These are phyloP conservation scores for Komagataella pastoris DNA, from an alignment of 805 yeast species.

Conservation along the genomic window DNA sequence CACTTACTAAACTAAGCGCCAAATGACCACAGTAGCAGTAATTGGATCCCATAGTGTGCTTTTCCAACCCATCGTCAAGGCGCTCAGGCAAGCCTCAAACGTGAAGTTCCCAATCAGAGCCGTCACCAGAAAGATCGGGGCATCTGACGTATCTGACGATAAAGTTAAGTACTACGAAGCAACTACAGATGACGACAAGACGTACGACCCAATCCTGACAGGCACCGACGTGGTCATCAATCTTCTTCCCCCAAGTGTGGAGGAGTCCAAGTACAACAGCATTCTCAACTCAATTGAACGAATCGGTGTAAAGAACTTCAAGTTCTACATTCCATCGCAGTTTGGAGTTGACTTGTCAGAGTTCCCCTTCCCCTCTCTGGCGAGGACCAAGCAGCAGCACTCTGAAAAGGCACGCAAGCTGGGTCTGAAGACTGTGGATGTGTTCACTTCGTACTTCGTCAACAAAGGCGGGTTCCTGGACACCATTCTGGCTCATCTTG, in stretches of 20 bases:
- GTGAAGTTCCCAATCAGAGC: slow-evolving; percentile 31
- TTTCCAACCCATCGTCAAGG: slow-evolving; percentile 32
- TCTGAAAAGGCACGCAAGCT: slow-evolving; percentile 22
- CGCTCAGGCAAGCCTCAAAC: slow-evolving; percentile 21
- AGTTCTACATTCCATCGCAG: slow-evolving; percentile 45
- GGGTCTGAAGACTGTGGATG: slow-evolving; percentile 34
- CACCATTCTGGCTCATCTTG: slow-evolving; percentile 21
- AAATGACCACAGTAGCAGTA: slow-evolving; percentile 24
- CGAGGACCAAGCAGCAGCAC: slow-evolving; percentile 20
- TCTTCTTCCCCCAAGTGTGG: slow-evolving; percentile 21
- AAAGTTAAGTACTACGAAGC: slow-evolving; percentile 24
- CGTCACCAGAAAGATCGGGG: slow-evolving; percentile 25
- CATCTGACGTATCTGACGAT: slow-evolving; percentile 13
- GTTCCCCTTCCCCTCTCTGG: slow-evolving; percentile 20
- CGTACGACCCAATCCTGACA: slow-evolving; percentile 22
- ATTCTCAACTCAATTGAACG: slow-evolving; percentile 25
- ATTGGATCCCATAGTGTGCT: slow-evolving; percentile 39
- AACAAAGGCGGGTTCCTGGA: slow-evolving; percentile 20
- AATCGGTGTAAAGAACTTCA: slow-evolving; percentile 24
- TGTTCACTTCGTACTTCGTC: slow-evolving; percentile 25
- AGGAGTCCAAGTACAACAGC: slow-evolving; percentile 7
- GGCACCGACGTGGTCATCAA: slow-evolving; percentile 41
- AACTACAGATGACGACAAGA: slow-evolving; percentile 14
- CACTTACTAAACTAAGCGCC: neutral
- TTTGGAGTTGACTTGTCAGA: slow-evolving; percentile 35